Evolutionary conservation across 2,329 filamentous ascomycete species (phyloP).

Genomic region (Lasiodiplodia sp.): DNA sequence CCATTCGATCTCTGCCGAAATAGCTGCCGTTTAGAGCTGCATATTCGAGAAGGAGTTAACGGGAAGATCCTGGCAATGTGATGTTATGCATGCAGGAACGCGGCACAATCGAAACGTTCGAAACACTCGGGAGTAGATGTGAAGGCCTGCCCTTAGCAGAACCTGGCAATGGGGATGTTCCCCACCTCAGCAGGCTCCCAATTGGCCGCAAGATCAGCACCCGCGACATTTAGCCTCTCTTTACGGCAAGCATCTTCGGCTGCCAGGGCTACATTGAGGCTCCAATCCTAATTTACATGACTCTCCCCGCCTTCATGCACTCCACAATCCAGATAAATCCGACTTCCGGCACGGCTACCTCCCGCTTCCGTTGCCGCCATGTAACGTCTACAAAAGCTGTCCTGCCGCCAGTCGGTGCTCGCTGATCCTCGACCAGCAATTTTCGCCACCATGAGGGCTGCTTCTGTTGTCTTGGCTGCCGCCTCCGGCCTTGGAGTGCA

Average conservation of each 20-base stretch:
- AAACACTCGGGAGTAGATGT: not conserved
- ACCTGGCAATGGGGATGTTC: constrained; percentile 1
- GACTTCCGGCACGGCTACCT: constrained; percentile 1
- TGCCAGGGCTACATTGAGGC: constrained; percentile 8
- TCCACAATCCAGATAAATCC: constrained; percentile 17
- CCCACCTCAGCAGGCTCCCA: not conserved
- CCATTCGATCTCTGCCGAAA: not conserved
- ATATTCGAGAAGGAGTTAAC: not conserved
- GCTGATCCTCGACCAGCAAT: not conserved
- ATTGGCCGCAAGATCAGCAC: constrained; percentile 13
- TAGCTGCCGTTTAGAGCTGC: not conserved
- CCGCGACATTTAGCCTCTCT: constrained; percentile 2
- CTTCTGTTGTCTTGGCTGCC: constrained; percentile 9
- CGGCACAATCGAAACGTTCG: not conserved
- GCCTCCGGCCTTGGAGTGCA: constrained; percentile 28
- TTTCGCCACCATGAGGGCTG: constrained; percentile 23
- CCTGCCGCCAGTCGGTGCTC: not conserved
- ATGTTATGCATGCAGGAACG: constrained; percentile 9
- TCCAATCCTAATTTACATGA: constrained; percentile 22
- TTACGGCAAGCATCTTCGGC: constrained; percentile 14
- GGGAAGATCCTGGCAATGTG: not conserved
- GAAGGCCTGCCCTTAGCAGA: not conserved
- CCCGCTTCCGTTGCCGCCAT: not conserved
- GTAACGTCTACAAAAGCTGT: constrained; percentile 11
- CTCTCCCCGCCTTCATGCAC: constrained; percentile 23